Evolutionary conservation across 2,329 filamentous ascomycete species (phyloP).

Genomic region (Talaromyces sp.): DNA sequence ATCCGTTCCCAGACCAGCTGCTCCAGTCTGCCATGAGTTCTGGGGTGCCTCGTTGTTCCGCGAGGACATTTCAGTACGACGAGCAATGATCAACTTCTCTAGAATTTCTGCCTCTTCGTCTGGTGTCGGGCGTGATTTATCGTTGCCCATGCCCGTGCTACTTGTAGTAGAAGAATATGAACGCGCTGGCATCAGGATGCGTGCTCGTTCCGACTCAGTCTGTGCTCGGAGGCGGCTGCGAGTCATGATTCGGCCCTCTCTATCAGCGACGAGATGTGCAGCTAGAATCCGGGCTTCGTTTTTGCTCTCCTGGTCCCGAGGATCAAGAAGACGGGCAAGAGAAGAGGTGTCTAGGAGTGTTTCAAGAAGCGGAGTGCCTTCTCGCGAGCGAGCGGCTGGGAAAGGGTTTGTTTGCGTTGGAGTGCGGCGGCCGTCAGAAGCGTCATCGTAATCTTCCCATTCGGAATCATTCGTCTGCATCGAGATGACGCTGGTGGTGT

Average conservation of each 20-base stretch:
- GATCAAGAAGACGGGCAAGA: conserved; percentile 76
- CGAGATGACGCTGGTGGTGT: conserved; percentile 77
- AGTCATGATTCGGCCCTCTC: conserved; percentile 63
- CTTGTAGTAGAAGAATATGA: conserved; percentile 20
- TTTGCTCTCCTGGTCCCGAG: conserved; percentile 67
- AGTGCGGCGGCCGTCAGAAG: conserved; percentile 55
- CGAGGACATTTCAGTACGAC: conserved; percentile 33
- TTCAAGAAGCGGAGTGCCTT: conserved; percentile 53
- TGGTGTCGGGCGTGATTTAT: conserved; percentile 29
- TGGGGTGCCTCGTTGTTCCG: conserved; percentile 15
- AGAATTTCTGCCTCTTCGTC: conserved; percentile 55
- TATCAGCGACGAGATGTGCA: conserved; percentile 62
- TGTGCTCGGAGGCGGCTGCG: conserved; percentile 62
- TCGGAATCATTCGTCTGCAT: conserved; percentile 47
- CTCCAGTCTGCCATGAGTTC: conserved; percentile 60
- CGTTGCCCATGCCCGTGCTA: conserved; percentile 14
- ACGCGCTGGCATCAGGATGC: conserved; percentile 54
- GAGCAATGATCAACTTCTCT: conserved; percentile 54
- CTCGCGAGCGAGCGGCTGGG: conserved; percentile 39
- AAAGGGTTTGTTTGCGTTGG: conserved; percentile 64
- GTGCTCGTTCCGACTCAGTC: conserved; percentile 61
- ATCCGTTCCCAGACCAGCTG: conserved; percentile 64
- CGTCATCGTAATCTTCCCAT: conserved; percentile 40
- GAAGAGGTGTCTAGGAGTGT: conserved; percentile 59
- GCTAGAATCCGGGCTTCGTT: conserved; percentile 77